Evolutionary conservation across 1,139 yeast genomes (phyloP), one percentile per base, ranked within the genome.

Genomic region (Pichia cactophila): DNA sequence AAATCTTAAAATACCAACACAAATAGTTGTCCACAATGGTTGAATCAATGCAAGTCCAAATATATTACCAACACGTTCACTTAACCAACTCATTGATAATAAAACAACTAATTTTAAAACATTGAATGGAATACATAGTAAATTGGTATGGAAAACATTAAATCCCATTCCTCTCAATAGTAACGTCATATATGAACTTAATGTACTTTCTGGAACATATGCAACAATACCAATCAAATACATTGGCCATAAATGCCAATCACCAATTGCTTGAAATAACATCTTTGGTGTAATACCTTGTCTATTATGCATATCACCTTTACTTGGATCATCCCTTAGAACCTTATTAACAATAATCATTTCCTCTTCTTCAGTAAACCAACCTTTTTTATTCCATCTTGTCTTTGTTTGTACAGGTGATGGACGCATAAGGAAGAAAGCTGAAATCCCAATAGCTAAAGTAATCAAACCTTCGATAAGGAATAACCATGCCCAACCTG

Each of bases 401-500:
- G 60, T 57, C 53, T 74, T 77, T n/a, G 86, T 81, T 54, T 78
- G 78, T 1, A 72, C 75, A 0, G 75, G 77, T 8, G 79, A 73
- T 3, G 84, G 79, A 33, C 81, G 83, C 85, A 83, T 80, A 52
- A 73, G 64, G 60, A 75, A 78, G 50, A 67, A 75, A 1, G 81
- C 69, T 20, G 68, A 60, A 39, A 81, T 46, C 0, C 88, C 89
- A 58, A 83, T 71, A 2, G 62, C 31, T 6, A 83, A 63, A 1
- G 88, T 81, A 48, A 80, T 60, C 2, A 73, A 50, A 1, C 89
- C 89, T 60, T 83, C 89, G 47, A 83, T 67, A 28, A 83, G 60
- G 58, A 83, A 83, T 26, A 83, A 65, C 82, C 83, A 82, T 55
- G 75, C 69, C 86, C 86, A 81, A 23, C 86, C 86, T 36, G 63